These are phyloP conservation scores for Lepidium campestre DNA, from an alignment of 441 rosid species.

Conservation along the genomic window DNA sequence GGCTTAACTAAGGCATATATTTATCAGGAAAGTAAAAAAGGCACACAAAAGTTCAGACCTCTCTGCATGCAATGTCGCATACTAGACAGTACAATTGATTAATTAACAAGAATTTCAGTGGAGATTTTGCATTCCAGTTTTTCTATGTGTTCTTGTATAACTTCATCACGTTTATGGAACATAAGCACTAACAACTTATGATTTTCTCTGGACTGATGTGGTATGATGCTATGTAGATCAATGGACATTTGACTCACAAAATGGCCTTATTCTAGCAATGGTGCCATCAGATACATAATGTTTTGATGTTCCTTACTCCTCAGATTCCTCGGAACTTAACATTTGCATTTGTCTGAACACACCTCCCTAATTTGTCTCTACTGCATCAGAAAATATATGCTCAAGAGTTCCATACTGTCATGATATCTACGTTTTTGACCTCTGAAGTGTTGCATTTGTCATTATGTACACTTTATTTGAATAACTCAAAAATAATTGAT, in stretches of 20 bases:
- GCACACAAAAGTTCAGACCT: not conserved
- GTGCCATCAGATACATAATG: not conserved
- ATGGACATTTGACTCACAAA: not conserved
- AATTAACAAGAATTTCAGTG: not conserved
- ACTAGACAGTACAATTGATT: not conserved
- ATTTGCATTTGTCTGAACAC: not conserved
- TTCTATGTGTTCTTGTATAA: not conserved
- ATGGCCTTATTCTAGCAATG: not conserved
- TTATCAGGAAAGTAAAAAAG: not conserved
- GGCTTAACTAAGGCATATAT: not conserved
- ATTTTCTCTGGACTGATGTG: not conserved
- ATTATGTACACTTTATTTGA: not conserved
- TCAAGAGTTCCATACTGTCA: not conserved
- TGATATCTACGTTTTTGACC: not conserved
- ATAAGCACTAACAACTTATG: not conserved
- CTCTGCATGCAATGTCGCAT: not conserved
- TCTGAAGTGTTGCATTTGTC: not conserved
- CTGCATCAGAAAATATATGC: not conserved
- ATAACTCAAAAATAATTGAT: not conserved
- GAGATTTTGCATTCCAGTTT: not conserved
- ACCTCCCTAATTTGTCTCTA: not conserved
- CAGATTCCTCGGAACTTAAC: not conserved
- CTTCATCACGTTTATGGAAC: not conserved
- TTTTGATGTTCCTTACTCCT: not conserved
- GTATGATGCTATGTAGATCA: not conserved